A percentile compares a stretch with the other conserved stretches of the same genome.
These are phyloP conservation scores for Phragmites australis DNA, from an alignment of 176 grass and related monocot genomes.

Conservation along the genomic window DNA sequence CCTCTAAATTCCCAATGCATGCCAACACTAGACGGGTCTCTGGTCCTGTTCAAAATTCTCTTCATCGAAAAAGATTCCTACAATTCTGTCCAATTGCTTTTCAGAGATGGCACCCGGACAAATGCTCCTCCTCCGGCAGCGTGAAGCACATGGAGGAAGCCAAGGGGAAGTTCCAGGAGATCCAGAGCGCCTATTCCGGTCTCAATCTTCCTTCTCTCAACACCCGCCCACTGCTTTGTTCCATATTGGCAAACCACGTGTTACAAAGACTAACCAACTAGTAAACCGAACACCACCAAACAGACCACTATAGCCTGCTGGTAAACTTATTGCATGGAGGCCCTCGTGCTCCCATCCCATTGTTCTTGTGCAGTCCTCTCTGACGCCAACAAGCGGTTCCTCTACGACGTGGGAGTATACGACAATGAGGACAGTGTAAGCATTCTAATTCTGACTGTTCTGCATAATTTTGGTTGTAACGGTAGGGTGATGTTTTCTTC, in stretches of 20 bases:
- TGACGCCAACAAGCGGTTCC: constrained; percentile 84
- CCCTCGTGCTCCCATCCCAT: constrained; percentile 43
- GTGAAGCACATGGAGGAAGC: constrained; percentile 63
- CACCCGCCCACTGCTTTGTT: constrained; percentile 6
- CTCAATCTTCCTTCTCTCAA: constrained; percentile 25
- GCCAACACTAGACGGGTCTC: not conserved
- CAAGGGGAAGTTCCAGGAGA: constrained; percentile 98
- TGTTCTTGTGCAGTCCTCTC: constrained; percentile 80
- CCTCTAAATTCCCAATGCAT: constrained; percentile 15
- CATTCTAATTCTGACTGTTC: not conserved
- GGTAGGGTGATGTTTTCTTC: not conserved
- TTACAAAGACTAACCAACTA: constrained; percentile 18
- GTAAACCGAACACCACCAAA: constrained; percentile 32
- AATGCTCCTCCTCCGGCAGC: constrained; percentile 67
- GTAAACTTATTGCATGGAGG: constrained; percentile 53
- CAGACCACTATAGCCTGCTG: constrained; percentile 25
- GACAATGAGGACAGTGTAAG: constrained; percentile 51
- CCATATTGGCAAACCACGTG: constrained; percentile 15
- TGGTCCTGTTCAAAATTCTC: constrained; percentile 4
- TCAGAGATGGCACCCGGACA: constrained; percentile 97
- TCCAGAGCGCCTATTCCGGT: constrained; percentile 91
- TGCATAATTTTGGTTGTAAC: not conserved
- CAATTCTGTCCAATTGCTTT: constrained; percentile 14
- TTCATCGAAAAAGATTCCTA: not conserved
- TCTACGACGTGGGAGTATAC: constrained; percentile 88